Percentiles rank a stretch among this genome's conserved stretches.
These are phyloP conservation scores for Solanum bulbocastanum DNA, from an alignment of 257 asterid species.

Conservation along the genomic window DNA sequence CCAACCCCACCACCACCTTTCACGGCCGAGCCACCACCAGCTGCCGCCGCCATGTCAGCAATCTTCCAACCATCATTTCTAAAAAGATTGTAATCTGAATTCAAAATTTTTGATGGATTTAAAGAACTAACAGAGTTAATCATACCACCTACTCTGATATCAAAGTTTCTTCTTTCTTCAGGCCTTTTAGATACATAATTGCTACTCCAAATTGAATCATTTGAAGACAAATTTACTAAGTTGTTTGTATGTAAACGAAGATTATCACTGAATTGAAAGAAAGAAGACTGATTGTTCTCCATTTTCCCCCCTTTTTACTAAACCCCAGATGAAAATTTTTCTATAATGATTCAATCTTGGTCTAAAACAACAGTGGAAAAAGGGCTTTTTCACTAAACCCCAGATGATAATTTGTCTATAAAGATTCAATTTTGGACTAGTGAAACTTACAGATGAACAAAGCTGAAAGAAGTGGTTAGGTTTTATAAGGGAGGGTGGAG, in stretches of 20 bases:
- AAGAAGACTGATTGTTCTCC: constrained; percentile 60
- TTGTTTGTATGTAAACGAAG: constrained; percentile 59
- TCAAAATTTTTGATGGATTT: neutral
- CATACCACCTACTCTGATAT: constrained; percentile 56
- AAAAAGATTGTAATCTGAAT: constrained; percentile 26
- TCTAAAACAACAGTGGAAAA: neutral
- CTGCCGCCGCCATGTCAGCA: constrained; percentile 23
- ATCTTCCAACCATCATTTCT: constrained; percentile 42
- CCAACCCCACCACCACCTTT: constrained; percentile 34
- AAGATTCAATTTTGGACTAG: neutral
- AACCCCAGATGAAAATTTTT: neutral
- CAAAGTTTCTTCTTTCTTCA: constrained; percentile 71
- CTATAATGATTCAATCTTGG: neutral
- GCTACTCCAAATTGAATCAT: constrained; percentile 90
- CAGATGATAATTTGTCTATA: neutral
- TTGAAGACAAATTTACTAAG: constrained; percentile 55
- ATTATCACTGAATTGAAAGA: constrained; percentile 89
- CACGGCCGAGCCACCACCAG: neutral
- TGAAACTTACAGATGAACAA: neutral
- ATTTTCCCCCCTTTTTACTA: neutral
- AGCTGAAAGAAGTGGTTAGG: neutral
- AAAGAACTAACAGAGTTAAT: neutral
- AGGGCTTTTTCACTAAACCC: neutral
- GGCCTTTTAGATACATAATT: constrained; percentile 46
- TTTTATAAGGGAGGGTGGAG: neutral